A percentile compares a stretch with the other conserved stretches of the same genome.
phyloP scores from a whole-genome alignment of 805 yeast genomes.

The Zygoascus biomembranicola region DNA sequence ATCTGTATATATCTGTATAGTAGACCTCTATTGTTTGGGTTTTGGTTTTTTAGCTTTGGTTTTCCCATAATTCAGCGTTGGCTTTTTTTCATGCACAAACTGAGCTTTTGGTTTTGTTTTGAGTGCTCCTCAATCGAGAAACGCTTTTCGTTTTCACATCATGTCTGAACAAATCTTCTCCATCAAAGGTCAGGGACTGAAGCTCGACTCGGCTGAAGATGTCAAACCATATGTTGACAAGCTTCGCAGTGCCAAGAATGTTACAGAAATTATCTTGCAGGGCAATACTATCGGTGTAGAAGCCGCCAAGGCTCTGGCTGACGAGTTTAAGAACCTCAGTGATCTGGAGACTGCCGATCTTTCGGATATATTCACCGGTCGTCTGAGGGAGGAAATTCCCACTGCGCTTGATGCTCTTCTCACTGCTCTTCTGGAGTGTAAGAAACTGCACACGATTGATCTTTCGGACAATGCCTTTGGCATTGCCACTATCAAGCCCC shows the following conservation, averaged over 20 bases:
- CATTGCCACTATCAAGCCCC: constrained; percentile 84
- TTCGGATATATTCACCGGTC: constrained; percentile 90
- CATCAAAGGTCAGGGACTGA: constrained; percentile 64
- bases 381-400: constrained; percentile 92
- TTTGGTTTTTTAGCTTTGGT: too few species aligned
- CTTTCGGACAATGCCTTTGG: constrained; percentile 96
- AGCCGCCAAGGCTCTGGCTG: constrained; percentile 67
- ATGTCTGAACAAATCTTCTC: not conserved
- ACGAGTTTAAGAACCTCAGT: constrained; percentile 33
- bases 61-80: not conserved
- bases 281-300: constrained; percentile 95
- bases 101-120: not conserved
- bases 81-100: not conserved
- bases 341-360: constrained; percentile 59
- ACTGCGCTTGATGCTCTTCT: constrained; percentile 64
- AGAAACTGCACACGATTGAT: constrained; percentile 64
- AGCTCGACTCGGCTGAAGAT: constrained; percentile 65
- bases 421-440: constrained; percentile 62
- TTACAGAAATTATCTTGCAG: constrained; percentile 64
- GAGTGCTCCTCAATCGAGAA: too few species aligned
- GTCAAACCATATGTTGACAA: constrained; percentile 62
- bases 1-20: too few species aligned
- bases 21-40: too few species aligned
- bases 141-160: not conserved
- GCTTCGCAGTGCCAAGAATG: constrained; percentile 30